Evolutionary conservation across 2,329 filamentous ascomycete species (phyloP).

Genomic region (Anthostomella pinea): DNA sequence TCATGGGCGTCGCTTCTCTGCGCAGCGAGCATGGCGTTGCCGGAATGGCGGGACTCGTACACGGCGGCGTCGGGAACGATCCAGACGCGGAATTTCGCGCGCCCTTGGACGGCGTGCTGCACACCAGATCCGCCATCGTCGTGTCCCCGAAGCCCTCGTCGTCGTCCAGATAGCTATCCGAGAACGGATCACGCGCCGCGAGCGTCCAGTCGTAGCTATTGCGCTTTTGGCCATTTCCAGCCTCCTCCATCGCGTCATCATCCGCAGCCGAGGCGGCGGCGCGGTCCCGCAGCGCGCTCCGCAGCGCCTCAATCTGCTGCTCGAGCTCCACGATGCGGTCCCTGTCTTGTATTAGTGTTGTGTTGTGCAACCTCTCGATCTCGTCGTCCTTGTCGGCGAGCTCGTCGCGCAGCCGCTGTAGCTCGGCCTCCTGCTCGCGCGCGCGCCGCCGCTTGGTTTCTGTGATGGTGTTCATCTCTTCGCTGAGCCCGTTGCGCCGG

Average conservation of each 20-base stretch:
- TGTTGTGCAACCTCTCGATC: slow-evolving; percentile 51
- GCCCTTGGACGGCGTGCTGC: slow-evolving; percentile 47
- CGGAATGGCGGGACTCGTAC: slow-evolving; percentile 42
- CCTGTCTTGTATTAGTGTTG: slow-evolving; percentile 45
- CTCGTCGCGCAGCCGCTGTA: slow-evolving; percentile 47
- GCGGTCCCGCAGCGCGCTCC: slow-evolving; percentile 27
- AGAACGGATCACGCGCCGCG: slow-evolving; percentile 46
- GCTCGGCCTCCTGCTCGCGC: slow-evolving; percentile 42
- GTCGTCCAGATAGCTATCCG: slow-evolving; percentile 41
- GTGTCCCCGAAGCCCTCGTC: slow-evolving; percentile 45
- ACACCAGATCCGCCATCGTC: slow-evolving; percentile 48
- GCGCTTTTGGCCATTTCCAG: slow-evolving; percentile 1
- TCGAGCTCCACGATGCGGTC: slow-evolving; percentile 38
- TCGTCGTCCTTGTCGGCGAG: slow-evolving; percentile 50
- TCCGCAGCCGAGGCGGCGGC: slow-evolving; percentile 3
- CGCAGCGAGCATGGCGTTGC: slow-evolving; percentile 37
- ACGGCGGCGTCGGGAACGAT: slow-evolving; percentile 55
- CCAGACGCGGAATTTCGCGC: slow-evolving; percentile 5
- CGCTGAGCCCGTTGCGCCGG: slow-evolving; percentile 54
- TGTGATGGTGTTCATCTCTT: slow-evolving; percentile 54
- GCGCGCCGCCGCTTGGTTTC: slow-evolving; percentile 43
- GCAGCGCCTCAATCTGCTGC: slow-evolving; percentile 33
- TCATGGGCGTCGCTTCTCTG: slow-evolving; percentile 8
- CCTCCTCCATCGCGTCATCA: slow-evolving; percentile 7
- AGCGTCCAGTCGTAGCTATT: slow-evolving; percentile 48